Evolutionary conservation across 2,329 filamentous ascomycete species (phyloP), one percentile per base, ranked within the genome.

Genomic region (Thielaviopsis ethacetica): DNA sequence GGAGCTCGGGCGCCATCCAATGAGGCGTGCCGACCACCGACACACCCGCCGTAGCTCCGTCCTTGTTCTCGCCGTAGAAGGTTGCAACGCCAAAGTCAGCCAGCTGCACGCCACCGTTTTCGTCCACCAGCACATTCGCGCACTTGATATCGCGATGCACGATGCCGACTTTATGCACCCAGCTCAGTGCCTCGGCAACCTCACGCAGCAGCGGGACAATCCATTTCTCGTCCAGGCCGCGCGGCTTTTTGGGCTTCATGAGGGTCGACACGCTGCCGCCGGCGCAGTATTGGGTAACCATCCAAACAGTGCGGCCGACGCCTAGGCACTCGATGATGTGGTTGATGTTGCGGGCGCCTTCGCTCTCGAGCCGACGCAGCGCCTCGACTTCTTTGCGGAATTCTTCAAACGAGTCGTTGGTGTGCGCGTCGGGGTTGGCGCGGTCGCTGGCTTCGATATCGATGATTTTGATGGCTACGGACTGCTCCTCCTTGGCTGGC

Each of bases 1-100:
- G 84, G 13, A 91, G 75, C 65, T 93, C 88, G 0, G 85, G 86
- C 0, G 88, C 86, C 87, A 93, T 91, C 85, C 87, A 93, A 69
- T 91, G 83, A 2, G 85, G 84, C 0, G 88, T 93, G 22, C 88
- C 88, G 59, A 91, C 86, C 54, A 91, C 84, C 0, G 88, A 91
- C 2, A 21, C 13, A 10, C 19, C n/a, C 22, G 10, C 21, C 3
- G 84, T 84, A 57, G 87, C 76, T 71, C 93, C 93, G 65, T 86
- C 83, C 64, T 86, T 84, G 50, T 78, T 84, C 67, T 91, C 86
- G 59, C 91, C 80, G 53, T 88, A 81, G 52, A 85, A 86, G 30
- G 88, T 86, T 10, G 57, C 49, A 54, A 93, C 86, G 63, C 88
- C 88, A 68, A 93, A 93, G 67, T 93, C 88, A 67, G 87, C 90